Evolutionary conservation across 495 filamentous ascomycete genomes (phyloP).

Genomic region (Penicillium odoratum): DNA sequence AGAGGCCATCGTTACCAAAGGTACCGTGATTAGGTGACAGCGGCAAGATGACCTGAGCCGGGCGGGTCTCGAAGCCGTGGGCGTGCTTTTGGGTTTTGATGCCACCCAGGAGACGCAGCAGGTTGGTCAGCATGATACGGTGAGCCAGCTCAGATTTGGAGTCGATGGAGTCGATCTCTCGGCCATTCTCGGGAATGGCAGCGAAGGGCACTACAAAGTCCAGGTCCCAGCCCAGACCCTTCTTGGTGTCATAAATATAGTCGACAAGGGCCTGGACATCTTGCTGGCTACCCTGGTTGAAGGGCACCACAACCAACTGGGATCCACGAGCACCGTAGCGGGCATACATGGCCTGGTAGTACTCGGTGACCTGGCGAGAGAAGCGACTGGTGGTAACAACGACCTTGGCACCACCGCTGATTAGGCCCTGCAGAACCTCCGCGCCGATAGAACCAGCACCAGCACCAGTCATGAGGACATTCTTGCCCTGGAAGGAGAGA

Average conservation of each 20-base stretch:
- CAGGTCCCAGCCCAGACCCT: constrained; percentile 95
- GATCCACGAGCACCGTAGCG: constrained; percentile 91
- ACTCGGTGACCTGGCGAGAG: constrained; percentile 96
- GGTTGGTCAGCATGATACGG: constrained; percentile 98
- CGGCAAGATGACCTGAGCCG: constrained; percentile 93
- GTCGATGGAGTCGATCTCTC: constrained; percentile 96
- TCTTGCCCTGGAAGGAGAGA: constrained; percentile 90
- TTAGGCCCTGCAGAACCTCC: constrained; percentile 94
- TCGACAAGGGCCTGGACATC: constrained; percentile 90
- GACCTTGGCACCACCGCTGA: constrained; percentile 95
- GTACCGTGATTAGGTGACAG: constrained; percentile 98
- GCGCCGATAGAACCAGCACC: constrained; percentile 98
- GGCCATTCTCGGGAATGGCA: constrained; percentile 95
- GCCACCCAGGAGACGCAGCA: constrained; percentile 83
- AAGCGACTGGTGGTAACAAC: constrained; percentile 94
- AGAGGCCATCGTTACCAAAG: constrained; percentile 96
- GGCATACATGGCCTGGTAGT: constrained; percentile 98
- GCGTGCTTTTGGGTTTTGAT: constrained; percentile 88
- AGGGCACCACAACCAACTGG: constrained; percentile 95
- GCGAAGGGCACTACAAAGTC: constrained; percentile 97
- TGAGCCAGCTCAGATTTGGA: constrained; percentile 98
- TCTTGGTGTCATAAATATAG: constrained; percentile 97
- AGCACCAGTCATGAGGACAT: constrained; percentile 97
- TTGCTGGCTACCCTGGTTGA: constrained; percentile 98
- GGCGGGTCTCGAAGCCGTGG: constrained; percentile 88